A percentile compares a stretch with the other conserved stretches of the same genome.
phyloP scores from a whole-genome alignment of 202 grass and related monocot genomes.

The Digitaria exilis region DNA sequence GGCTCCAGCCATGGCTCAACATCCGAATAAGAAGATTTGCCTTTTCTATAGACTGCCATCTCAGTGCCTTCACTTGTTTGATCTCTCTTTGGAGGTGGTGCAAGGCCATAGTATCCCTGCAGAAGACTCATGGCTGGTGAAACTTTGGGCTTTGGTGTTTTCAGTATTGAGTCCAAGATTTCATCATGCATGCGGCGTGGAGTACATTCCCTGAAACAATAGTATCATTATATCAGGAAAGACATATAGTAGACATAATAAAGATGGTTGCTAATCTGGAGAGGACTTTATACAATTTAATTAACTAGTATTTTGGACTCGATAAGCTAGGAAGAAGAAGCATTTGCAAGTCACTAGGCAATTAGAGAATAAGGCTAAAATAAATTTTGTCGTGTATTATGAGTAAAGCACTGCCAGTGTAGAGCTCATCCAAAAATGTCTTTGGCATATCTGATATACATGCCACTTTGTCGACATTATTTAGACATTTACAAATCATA shows the following conservation, averaged over 20 bases:
- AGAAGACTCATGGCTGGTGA: slow-evolving; percentile 94
- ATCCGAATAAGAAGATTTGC: slow-evolving; percentile 60
- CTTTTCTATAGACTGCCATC: slow-evolving; percentile 55
- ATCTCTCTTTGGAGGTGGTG: slow-evolving; percentile 60
- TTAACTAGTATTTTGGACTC: slow-evolving; percentile 10
- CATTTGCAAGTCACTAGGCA: slow-evolving; percentile 1
- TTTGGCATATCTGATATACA: not conserved
- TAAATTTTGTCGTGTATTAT: not conserved
- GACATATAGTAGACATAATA: not conserved
- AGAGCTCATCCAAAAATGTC: not conserved
- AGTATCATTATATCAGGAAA: slow-evolving; percentile 31
- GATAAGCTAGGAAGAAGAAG: slow-evolving; percentile 3
- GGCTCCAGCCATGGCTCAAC: slow-evolving; percentile 61
- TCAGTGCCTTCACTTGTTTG: slow-evolving; percentile 46
- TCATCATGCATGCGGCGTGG: slow-evolving; percentile 65
- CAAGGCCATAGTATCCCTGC: slow-evolving; percentile 88
- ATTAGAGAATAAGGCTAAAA: not conserved
- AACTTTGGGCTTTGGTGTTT: slow-evolving; percentile 63
- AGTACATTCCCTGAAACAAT: slow-evolving; percentile 69
- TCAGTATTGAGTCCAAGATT: slow-evolving; percentile 77
- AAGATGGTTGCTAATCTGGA: not conserved
- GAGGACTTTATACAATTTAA: not conserved
- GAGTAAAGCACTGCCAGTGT: not conserved
- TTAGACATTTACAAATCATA: slow-evolving; percentile 14
- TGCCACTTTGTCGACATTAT: not conserved